These are phyloP conservation scores for Sarocladiaceae sp. DNA, from an alignment of 2,329 filamentous ascomycete species.

Conservation along the genomic window DNA sequence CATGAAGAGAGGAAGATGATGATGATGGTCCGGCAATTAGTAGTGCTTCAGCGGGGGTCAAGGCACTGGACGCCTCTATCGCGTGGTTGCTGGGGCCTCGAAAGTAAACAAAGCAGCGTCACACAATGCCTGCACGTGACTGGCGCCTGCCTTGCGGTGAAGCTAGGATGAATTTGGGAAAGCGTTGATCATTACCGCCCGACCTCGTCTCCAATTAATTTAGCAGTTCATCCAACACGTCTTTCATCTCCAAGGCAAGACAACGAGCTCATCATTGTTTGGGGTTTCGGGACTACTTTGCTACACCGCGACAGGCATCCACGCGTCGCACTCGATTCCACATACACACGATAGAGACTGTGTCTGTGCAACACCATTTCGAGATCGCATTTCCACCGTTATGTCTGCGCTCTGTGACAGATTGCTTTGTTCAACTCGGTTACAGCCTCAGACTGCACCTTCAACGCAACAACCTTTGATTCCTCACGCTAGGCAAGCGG, in stretches of 20 bases:
- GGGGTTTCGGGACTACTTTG: too few relatives aligned
- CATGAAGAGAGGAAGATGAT: conserved; percentile 2
- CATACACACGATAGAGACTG: too few relatives aligned
- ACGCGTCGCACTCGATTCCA: too few relatives aligned
- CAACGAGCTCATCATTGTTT: too few relatives aligned
- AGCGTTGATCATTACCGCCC: conserved; percentile 2
- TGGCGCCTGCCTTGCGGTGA: too few relatives aligned
- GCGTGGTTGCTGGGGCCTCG: conserved; percentile 7
- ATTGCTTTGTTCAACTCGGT: background rate
- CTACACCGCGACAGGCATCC: too few relatives aligned
- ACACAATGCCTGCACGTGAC: conserved; percentile 1
- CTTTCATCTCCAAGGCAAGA: background rate
- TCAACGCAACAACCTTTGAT: background rate
- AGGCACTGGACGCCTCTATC: background rate
- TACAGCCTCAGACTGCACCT: background rate
- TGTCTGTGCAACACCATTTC: too few relatives aligned
- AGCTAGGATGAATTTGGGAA: background rate
- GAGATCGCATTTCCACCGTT: background rate
- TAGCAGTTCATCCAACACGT: background rate
- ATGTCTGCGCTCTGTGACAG: background rate
- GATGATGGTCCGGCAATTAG: background rate
- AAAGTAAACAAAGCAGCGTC: conserved; percentile 11
- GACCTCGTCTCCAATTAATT: conserved; percentile 3
- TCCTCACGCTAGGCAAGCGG: too few relatives aligned
- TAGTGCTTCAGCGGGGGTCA: conserved; percentile 3